Evolutionary conservation across 2,329 filamentous ascomycete genomes (phyloP), one percentile per base, ranked within the genome.

Genomic region (Aspergillus tanneri): DNA sequence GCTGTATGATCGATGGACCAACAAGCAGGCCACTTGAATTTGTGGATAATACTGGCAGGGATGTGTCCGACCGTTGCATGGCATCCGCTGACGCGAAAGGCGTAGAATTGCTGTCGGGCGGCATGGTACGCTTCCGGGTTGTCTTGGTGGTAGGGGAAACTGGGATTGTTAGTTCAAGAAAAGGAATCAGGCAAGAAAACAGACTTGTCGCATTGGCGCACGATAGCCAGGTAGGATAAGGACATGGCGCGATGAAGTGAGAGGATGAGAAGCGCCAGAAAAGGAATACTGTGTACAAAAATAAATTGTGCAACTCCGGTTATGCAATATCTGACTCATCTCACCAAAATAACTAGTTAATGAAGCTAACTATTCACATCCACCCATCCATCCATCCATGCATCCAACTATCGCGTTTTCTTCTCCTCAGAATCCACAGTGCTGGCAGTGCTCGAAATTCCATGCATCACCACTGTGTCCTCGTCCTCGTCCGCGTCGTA

Each of bases 21-120:
- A 5, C 10, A n/a, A 5, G 25, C 11, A 7, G 27, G 4, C 46
- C 50, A 44, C 14, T 10, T 14, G 46, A 50, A 34, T 10, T 35
- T 24, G 0, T 19, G 11, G 7, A 53, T 39, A 9, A 47, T 28
- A 9, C 14, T 3, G 2, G 32, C 19, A 8, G 37, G 35, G 14
- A 53, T 38, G 30, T 53, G 39, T 9, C 50, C 50, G 2, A 53
- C 36, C 1, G 24, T 28, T 1, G 10, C 1, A 10, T 8, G 3
- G n/a, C 36, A 50, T 7, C 30, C 40, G 10, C 19, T n/a, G 12
- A 50, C 39, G 5, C 16, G 22, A 30, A 53, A 53, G 12, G 43
- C 27, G 23, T 50, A 49, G 41, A 16, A 28, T 3, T 19, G 38
- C 2, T 23, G 23, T 23, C 14, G 22, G 25, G 25, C 5, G 11